Conservation (phyloP, 129 eudicot genomes). For the Flaveria ramosissima region DNA sequence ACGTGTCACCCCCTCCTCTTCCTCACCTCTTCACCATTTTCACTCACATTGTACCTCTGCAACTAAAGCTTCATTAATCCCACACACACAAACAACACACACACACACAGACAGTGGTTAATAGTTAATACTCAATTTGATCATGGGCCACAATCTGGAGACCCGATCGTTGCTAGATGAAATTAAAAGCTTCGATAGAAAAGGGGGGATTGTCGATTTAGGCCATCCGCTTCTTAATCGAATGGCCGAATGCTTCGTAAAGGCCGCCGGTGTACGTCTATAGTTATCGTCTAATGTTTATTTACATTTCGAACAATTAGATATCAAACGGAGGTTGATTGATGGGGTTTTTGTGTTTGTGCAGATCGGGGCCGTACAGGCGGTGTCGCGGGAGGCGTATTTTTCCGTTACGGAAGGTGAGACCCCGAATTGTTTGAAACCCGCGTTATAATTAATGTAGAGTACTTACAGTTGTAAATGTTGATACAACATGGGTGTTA, state of each 20-base stretch:
- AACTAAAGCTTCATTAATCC: not conserved
- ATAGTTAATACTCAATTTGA: not conserved
- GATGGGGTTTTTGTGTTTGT: not conserved
- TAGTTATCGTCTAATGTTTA: not conserved
- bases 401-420: constrained; percentile 66
- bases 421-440: not conserved
- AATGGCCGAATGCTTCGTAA: constrained; percentile 76
- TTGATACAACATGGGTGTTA: too few species aligned
- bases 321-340: not conserved
- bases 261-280: constrained; percentile 73
- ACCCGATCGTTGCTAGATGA: constrained; percentile 73
- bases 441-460: too few species aligned
- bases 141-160: constrained; percentile 60
- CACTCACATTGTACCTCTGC: constrained; percentile 1
- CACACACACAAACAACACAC: constrained; percentile 6
- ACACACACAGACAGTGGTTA: too few species aligned
- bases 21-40: not conserved
- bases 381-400: constrained; percentile 83
- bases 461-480: too few species aligned
- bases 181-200: constrained; percentile 60
- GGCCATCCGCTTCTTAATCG: constrained; percentile 98
- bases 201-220: constrained; percentile 60
- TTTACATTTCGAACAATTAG: not conserved
- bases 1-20: constrained; percentile 35
- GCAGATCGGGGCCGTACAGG: constrained; percentile 93